Evolutionary conservation across 208 protist genomes (phyloP), one percentile per base, ranked within the genome.

Genomic region (Acanthamoeba comandoni): DNA sequence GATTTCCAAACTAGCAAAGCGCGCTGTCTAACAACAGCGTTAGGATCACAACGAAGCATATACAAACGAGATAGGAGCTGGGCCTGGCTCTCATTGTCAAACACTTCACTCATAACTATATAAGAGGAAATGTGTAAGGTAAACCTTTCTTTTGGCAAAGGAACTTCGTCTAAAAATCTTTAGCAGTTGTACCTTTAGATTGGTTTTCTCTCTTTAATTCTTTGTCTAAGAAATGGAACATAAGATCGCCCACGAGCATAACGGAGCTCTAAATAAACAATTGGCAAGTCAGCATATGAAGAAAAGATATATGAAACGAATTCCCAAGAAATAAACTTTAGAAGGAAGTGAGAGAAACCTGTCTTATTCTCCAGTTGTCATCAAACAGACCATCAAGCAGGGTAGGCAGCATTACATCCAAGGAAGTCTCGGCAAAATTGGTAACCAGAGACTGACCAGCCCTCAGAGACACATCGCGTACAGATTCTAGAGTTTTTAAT

Each of bases 1-100:
- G 57, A 92, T 94, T 97, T 97, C 96, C 96, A 97, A 39, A 97
- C 95, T 26, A 96, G 82, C 22, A 95, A 67, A 0, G 96, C 80
- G 52, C 92, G 92, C 90, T 97, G 95, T 29, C 95, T 91, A 13
- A 97, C 96, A 3, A 93, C 49, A 13, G 71, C 71, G 15, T 55
- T 77, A 22, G 92, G 73, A 89, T 97, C 96, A 57, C 58, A 93
- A 82, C 96, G 94, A 35, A 94, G 90, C 94, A 97, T 94, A 91
- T 97, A 97, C 2, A 97, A 52, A n/a, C 92, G 88, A 11, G 96
- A 93, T 13, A 97, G 89, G 13, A 97, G 92, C 24, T 69, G 26
- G 80, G 94, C 70, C n/a, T 92, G 73, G 52, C 93, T 91, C 52
- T 96, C 94, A 24, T 67, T 67, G 26, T 95, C 95, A 9, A 97